Percentiles rank a stretch among this genome's conserved stretches.
Conservation (phyloP, 2,329 filamentous ascomycete genomes). For the Leptographium lundbergii region DNA sequence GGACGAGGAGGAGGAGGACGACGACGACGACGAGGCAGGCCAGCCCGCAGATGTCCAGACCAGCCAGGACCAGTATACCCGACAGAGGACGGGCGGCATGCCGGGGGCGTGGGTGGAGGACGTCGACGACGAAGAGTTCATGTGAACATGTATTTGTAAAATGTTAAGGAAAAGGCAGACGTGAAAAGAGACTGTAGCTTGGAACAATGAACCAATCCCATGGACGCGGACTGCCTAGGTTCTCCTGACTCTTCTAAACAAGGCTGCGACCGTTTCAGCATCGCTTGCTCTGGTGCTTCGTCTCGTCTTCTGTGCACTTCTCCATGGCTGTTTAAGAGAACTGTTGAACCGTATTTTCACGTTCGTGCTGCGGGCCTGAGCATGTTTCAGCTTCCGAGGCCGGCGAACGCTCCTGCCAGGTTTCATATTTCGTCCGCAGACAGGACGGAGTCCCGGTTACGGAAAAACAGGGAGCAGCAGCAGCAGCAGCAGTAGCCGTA, state of each 20-base stretch:
- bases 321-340: no score
- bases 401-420: not conserved
- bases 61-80: not conserved
- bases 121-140: slow-evolving; percentile 4
- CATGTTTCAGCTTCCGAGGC: not conserved
- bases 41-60: not conserved
- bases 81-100: slow-evolving; percentile 2
- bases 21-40: not conserved
- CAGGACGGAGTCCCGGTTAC: no score
- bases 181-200: no score
- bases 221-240: no score
- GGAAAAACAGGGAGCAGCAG: no score
- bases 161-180: not conserved
- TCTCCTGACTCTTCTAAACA: no score
- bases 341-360: no score
- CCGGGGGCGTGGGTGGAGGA: slow-evolving; percentile 10
- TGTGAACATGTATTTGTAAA: not conserved
- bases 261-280: no score
- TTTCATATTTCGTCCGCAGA: no score
- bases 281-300: no score
- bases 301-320: no score
- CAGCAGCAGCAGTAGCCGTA: no score
- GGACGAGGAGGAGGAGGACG: not conserved
- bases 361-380: not conserved
- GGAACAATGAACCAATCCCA: not conserved